Evolutionary conservation across 495 filamentous ascomycete species (phyloP).

Genomic region (Chaetomium cochliodes): DNA sequence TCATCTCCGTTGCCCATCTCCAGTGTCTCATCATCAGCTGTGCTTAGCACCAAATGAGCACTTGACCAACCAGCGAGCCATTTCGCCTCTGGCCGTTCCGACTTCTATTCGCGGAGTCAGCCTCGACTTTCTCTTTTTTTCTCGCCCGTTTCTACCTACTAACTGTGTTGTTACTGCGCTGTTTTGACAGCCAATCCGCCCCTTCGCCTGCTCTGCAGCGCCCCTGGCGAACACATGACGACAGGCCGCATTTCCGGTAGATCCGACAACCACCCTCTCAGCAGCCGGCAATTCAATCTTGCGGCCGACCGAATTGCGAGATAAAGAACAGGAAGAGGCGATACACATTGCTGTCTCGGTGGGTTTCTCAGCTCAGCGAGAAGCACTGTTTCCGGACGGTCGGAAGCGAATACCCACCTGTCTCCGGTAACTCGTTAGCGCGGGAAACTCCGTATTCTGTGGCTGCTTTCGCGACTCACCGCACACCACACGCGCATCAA

Average conservation of each 20-base stretch:
- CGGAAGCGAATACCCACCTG: constrained; percentile 12
- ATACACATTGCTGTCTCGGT: not conserved
- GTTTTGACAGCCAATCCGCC: constrained; percentile 5
- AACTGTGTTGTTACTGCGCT: not conserved
- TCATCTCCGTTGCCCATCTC: not conserved
- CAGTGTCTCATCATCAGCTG: not conserved
- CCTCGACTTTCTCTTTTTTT: not conserved
- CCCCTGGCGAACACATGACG: not conserved
- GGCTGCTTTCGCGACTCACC: not conserved
- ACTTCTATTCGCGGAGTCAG: not conserved
- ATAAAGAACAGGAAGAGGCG: not conserved
- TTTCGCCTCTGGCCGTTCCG: not conserved
- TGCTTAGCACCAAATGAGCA: constrained; percentile 1
- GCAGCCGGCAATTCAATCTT: not conserved
- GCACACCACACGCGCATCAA: not conserved
- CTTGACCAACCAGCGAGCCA: constrained; percentile 1
- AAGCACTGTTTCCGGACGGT: constrained; percentile 12
- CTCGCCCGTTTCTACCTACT: not conserved
- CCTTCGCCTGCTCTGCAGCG: not conserved
- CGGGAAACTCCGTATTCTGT: not conserved
- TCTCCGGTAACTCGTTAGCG: not conserved
- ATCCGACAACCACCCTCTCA: constrained; percentile 6
- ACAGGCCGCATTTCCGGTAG: constrained; percentile 8
- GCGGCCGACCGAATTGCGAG: not conserved
- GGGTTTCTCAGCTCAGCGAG: not conserved